Evolutionary conservation across 2,329 filamentous ascomycete species (phyloP), one percentile per base, ranked within the genome.

Genomic region (Colletotrichum sp.): DNA sequence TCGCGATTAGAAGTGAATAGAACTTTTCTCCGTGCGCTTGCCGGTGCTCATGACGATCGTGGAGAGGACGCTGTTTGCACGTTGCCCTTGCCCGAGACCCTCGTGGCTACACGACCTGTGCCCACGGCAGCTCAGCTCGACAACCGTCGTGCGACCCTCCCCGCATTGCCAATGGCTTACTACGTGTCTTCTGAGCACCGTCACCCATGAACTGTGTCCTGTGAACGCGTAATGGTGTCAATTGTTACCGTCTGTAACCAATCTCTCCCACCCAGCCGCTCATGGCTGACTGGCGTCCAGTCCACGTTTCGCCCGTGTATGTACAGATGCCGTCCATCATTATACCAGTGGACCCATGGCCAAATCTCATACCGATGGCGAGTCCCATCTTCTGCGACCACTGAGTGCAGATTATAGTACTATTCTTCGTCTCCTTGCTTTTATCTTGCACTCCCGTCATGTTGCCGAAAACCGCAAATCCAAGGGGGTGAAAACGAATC

Each of bases 321-420:
- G 70, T 76, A 73, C 70, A 76, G 34, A 65, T 76, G 64, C 57
- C 49, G 18, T 26, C 44, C 21, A 36, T 24, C 69, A 73, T 76
- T 65, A 69, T 52, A 64, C 32, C 59, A 59, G 18, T 39, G 55
- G 44, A n/a, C 4, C 65, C 34, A 28, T 26, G 26, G 18, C 15
- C 59, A 49, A 26, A 52, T 39, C 64, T 69, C 64, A 8, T 24
- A 26, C n/a, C 12, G 34, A 64, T 34, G 57, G 16, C 18, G 21
- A 44, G n/a, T 15, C 28, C n/a, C 6, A 28, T 34, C 18, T 39
- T 72, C 57, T 63, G 65, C 30, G 24, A 52, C 26, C 52, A 18
- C 34, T 60, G 24, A 24, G 21, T 36, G 66, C 59, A 8, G 26
- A 18, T 65, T 39, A 52, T 39, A 36, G 30, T 60, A n/a, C 13